Percentiles rank a stretch among this genome's conserved stretches.
Evolutionary conservation across 116 monocot species (phyloP).

Genomic region (Papilionanthe hybrid): DNA sequence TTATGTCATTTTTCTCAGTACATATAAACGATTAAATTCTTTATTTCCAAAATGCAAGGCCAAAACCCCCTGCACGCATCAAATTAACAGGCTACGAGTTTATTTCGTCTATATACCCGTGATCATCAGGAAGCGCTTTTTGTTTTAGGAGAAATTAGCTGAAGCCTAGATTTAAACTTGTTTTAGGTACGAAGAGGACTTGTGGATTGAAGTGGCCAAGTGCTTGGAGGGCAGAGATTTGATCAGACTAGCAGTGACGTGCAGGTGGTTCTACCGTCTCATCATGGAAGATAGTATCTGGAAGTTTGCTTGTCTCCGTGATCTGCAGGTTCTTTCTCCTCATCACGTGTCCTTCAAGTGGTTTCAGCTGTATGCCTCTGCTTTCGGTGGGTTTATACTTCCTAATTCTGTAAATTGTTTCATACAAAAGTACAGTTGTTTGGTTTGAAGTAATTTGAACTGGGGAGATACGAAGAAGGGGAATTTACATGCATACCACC

Average conservation of each 20-base stretch:
- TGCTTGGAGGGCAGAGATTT: constrained; percentile 63
- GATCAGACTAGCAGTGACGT: constrained; percentile 36
- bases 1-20: too few species aligned
- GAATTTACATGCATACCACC: too few species aligned
- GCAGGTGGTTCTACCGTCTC: constrained; percentile 72
- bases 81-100: background rate
- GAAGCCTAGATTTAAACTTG: background rate
- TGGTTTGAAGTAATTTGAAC: too few species aligned
- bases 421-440: background rate
- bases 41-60: background rate
- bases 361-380: constrained; percentile 63
- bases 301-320: constrained; percentile 80
- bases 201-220: constrained; percentile 94
- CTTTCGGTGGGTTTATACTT: constrained; percentile 48
- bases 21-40: too few species aligned
- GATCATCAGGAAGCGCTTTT: background rate
- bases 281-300: constrained; percentile 74
- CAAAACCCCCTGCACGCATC: background rate
- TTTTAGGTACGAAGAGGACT: constrained; percentile 66
- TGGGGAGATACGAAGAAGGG: too few species aligned
- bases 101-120: background rate
- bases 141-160: too few species aligned
- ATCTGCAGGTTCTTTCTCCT: constrained; percentile 56
- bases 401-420: background rate
- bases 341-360: constrained; percentile 45